Conservation (phyloP, 2,329 filamentous ascomycete genomes). For the Beauveria caledonica region DNA sequence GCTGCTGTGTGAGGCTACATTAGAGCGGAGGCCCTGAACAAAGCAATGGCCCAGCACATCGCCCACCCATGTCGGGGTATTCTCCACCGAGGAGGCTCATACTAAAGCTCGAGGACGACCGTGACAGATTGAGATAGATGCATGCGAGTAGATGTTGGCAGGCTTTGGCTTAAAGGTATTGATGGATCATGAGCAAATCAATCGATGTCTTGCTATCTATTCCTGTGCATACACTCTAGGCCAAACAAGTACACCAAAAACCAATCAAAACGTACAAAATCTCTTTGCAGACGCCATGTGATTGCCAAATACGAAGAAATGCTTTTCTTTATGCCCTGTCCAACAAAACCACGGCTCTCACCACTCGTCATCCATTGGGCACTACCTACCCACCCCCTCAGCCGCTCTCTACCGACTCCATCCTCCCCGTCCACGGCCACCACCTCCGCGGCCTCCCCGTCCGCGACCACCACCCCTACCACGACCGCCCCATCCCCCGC, state of each 20-base stretch:
- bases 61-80: no score
- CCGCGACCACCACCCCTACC: slow-evolving; percentile 3
- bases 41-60: no score
- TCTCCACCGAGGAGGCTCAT: no score
- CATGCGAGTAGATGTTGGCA: no score
- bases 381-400: no score
- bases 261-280: neutral
- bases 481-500: slow-evolving; percentile 1
- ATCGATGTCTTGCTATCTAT: neutral
- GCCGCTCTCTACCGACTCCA: neutral
- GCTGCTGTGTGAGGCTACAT: no score
- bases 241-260: neutral
- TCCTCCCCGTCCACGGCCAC: neutral
- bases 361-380: no score
- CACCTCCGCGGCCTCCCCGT: slow-evolving; percentile 1
- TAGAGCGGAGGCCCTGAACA: no score
- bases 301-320: neutral
- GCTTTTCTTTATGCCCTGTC: slow-evolving; percentile 5
- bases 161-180: no score
- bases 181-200: neutral
- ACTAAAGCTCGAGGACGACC: no score
- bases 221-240: neutral
- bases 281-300: neutral
- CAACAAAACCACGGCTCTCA: neutral
- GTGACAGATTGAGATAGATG: no score